Evolutionary conservation across 2,329 filamentous ascomycete species (phyloP), one percentile per base, ranked within the genome.

Genomic region (Coniella lustricola): DNA sequence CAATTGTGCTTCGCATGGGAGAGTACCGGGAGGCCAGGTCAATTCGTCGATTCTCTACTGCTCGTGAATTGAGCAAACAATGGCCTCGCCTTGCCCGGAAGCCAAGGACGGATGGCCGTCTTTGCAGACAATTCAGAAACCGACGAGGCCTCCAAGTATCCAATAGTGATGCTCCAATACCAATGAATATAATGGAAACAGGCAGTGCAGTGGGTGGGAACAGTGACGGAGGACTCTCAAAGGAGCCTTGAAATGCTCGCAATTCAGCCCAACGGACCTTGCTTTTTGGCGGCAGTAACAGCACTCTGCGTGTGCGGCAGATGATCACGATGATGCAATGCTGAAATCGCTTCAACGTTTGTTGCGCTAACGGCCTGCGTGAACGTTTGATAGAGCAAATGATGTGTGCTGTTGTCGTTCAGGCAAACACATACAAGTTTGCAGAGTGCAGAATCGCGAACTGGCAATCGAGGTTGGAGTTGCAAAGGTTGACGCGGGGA

Each of bases 401-500:
- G 20, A 44, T 13, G 20, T 34, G 32, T 14, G 12, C 17, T 17
- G 17, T n/a, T 10, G 21, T 40, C 10, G 36, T 25, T n/a, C 29
- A 25, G 40, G n/a, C 10, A 12, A 21, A 41, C 38, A 31, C 10
- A 21, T 21, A 29, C 8, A 13, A 29, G 25, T 29, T 29, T 29
- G 25, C 25, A 29, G 25, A 29, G 10, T 10, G 25, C 25, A 10
- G 25, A 5, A 10, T 29, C 25, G 10, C 25, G 10, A 10, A 5
- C 25, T n/a, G 20, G 18, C 25, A 8, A 22, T 17, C 36, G 29
- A 22, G n/a, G 31, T 39, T 34, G 35, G 36, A 34, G 36, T 16
- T 35, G 9, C 18, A n/a, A 34, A 41, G 17, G 31, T 35, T 22
- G 44, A 39, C 44, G 37, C 31, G 37, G 42, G 44, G 44, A 34